phyloP scores from a whole-genome alignment of 495 filamentous ascomycete genomes.

The Penicillium herquei region DNA sequence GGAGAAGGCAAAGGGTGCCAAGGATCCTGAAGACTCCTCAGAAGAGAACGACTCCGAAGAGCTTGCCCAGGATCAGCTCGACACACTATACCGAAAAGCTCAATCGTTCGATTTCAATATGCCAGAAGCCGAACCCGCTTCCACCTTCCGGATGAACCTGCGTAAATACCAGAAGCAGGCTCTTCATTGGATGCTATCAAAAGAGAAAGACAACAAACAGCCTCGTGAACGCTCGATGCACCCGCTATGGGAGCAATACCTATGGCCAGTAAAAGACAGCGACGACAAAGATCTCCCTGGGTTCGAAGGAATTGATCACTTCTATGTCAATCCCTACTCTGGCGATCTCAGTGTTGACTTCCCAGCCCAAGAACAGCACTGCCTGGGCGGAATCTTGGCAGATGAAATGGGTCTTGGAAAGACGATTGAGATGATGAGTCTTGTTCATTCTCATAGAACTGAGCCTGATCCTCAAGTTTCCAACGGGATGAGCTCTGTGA shows the following conservation, averaged over 20 bases:
- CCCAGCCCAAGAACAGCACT: conserved; percentile 90
- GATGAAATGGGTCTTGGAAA: conserved; percentile 93
- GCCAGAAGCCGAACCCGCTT: conserved; percentile 76
- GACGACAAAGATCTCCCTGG: conserved; percentile 71
- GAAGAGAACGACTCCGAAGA: conserved; percentile 84
- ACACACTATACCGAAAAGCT: conserved; percentile 91
- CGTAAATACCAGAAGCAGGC: conserved; percentile 96
- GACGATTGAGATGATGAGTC: conserved; percentile 94
- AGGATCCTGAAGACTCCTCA: conserved; percentile 47
- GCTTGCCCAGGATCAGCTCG: conserved; percentile 92
- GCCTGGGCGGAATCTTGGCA: conserved; percentile 87
- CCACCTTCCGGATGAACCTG: conserved; percentile 77
- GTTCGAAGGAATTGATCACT: conserved; percentile 62
- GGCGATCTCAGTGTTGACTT: conserved; percentile 93
- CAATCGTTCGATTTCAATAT: conserved; percentile 96
- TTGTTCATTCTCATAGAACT: conserved; percentile 76
- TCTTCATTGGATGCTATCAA: conserved; percentile 90
- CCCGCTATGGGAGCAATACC: conserved; percentile 95
- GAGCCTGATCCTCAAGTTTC: conserved; percentile 50
- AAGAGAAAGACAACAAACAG: conserved; percentile 76
- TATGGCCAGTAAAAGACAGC: conserved; percentile 83
- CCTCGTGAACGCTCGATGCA: conserved; percentile 80
- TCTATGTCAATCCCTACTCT: conserved; percentile 96
- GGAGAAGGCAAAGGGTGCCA: conserved; percentile 31
- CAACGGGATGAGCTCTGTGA: conserved; percentile 42